Conservation (phyloP, 345 rosid genomes). For the Clarkia xantiana region DNA sequence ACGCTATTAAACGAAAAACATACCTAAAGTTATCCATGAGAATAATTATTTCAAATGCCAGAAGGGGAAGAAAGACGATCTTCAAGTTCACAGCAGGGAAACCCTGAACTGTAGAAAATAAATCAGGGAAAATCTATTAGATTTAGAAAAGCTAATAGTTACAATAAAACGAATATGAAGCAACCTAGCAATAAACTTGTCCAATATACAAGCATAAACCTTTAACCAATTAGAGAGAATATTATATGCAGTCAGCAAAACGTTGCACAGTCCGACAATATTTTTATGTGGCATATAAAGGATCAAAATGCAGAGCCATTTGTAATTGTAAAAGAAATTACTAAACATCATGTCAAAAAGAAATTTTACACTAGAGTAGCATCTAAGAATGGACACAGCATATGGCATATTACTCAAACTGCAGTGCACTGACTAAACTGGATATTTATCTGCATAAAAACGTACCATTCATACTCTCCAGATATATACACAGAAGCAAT, state of each 20-base stretch:
- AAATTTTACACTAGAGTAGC: too few relatives aligned
- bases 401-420: background rate
- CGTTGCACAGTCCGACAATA: background rate
- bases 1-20: slow-evolving; percentile 1
- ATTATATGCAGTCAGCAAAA: background rate
- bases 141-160: background rate
- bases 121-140: slow-evolving; percentile 6
- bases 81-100: slow-evolving; percentile 67
- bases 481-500: slow-evolving; percentile 87
- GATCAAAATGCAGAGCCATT: background rate
- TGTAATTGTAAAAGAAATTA: background rate
- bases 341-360: background rate
- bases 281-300: background rate
- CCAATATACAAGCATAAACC: background rate
- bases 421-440: background rate
- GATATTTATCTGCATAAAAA: background rate
- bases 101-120: slow-evolving; percentile 25
- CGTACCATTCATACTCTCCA: slow-evolving; percentile 68
- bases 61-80: slow-evolving; percentile 74
- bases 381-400: too few relatives aligned
- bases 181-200: background rate
- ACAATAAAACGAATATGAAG: background rate
- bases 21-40: slow-evolving; percentile 91
- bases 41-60: slow-evolving; percentile 62
- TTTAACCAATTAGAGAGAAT: too few relatives aligned